Base-by-base conservation (phyloP, 148 eudicot genomes). In the Rhododendron kiyosumense region DNA sequence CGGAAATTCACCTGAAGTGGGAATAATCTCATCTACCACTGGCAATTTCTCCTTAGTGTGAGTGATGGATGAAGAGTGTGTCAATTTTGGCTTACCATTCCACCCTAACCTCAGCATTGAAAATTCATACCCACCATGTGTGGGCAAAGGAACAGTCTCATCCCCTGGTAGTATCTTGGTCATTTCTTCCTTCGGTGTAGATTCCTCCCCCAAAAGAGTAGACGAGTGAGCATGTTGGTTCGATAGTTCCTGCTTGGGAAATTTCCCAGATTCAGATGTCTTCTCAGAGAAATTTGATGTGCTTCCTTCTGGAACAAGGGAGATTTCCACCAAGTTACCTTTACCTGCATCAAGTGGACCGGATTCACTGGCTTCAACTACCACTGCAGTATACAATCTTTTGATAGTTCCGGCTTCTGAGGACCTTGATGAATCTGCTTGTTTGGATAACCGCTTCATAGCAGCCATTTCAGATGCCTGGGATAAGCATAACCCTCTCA, bases 391-490 rank as follows among this genome's bases (percentile, higher is more conserved):
- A 85, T 91, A 88, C 78, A 90, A 77, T 46, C 85, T 89, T 84
- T 83, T 90, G 69, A 71, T 76, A 84, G 87, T 78, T 90, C 90
- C 96, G 14, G 76, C 87, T 82, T 93, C 92, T 9, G 93, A 91
- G 67, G 76, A 24, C 82, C 91, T 75, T 61, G 94, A 86, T 14
- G 89, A 89, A 85, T 87, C 82, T 32, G 89, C 81, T 49, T 90
- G 81, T 85, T 89, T 94, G 43, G 90, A 88, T 13, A 89, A 87
- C 74, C 93, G 90, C 88, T 92, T 96, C 87, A 91, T 85, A 49
- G 95, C 98, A 89, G 98, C 98, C 95, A 93, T 93, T 82, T 96
- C 98, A 3, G 99, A 94, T 71, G 99, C 99, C 81, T 94, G 99
- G 52, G 95, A 93, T 59, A 96, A 92, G 91, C 95, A 92, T 83